Evolutionary conservation across 306 rosid species (phyloP), one percentile per base, ranked within the genome.

Genomic region (Gillenia trifoliata): DNA sequence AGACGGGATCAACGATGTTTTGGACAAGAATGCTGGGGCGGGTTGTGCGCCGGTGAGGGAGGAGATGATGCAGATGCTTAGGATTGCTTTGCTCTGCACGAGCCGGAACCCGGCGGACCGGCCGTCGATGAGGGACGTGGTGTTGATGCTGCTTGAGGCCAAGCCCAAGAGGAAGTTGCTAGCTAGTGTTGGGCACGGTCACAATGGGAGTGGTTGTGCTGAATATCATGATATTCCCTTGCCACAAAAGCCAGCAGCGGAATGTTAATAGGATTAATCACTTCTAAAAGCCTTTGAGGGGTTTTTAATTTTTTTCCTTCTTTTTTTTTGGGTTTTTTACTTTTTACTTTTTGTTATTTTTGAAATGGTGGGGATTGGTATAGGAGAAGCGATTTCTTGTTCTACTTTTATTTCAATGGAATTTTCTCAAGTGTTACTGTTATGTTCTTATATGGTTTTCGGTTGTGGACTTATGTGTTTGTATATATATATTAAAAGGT

Each of bases 101-200:
- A 88, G 97, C n/a, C 81, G 87, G 9, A 90, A 80, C 66, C 97
- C 96, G 0, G 85, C 92, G 0, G 97, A 94, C 66, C 83, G 96
- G 7, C 99, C 99, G 13, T 86, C 95, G 1, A 94, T 92, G 97
- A 85, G 97, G 50, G 99, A 94, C 70, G 99, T 94, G 5, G 84
- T 90, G 66, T 77, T 90, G 88, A 94, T 90, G 99, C 84, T 94
- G 22, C 91, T 88, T 66, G 93, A 87, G 72, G 92, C 96, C 3
- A 90, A 83, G 77, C 99, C 99, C 0, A 89, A 87, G 75, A 86
- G 97, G 74, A 92, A 94, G 77, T 56, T 84, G 65, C 78, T 66
- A 6, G 86, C 72, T 11, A 10, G 55, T 65, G 68, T 43, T 23
- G 81, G 49, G 34, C 66, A 79, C 17, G 82, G 65, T 2, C 36